Evolutionary conservation across 495 filamentous ascomycete species (phyloP).

Genomic region (Neurospora sp.): DNA sequence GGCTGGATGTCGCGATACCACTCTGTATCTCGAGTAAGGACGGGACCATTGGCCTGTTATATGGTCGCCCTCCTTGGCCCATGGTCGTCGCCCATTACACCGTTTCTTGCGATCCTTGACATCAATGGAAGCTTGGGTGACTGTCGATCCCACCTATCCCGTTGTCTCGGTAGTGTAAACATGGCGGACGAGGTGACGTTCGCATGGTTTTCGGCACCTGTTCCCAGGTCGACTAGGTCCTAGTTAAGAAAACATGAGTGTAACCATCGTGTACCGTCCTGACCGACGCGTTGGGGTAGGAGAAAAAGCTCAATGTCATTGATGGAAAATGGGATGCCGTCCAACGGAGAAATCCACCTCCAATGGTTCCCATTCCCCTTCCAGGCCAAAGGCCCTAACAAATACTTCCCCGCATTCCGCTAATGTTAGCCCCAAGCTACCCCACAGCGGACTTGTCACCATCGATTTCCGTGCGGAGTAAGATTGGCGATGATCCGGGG

Average conservation of each 20-base stretch:
- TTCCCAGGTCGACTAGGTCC: not conserved
- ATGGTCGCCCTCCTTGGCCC: no score
- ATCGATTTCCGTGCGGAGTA: not conserved
- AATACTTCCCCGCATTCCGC: not conserved
- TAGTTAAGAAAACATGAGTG: not conserved
- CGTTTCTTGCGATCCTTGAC: not conserved
- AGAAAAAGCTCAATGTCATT: not conserved
- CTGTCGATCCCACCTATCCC: not conserved
- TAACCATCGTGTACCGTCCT: not conserved
- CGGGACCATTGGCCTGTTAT: not conserved
- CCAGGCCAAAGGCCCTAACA: not conserved
- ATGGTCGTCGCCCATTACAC: not conserved
- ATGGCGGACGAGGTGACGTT: not conserved
- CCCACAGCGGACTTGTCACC: not conserved
- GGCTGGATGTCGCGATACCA: not conserved
- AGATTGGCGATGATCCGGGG: not conserved
- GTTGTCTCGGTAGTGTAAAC: not conserved
- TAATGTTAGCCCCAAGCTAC: not conserved
- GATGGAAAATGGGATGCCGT: conserved; percentile 10
- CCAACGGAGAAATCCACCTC: conserved; percentile 3
- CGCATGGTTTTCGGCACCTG: not conserved
- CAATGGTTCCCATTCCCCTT: not conserved
- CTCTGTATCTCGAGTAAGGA: not conserved
- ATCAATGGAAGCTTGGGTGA: not conserved
- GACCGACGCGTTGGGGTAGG: not conserved